Evolutionary conservation across 75 land plant species (phyloP), one percentile per base, ranked within the genome.

Genomic region (Larix kaempferi): DNA sequence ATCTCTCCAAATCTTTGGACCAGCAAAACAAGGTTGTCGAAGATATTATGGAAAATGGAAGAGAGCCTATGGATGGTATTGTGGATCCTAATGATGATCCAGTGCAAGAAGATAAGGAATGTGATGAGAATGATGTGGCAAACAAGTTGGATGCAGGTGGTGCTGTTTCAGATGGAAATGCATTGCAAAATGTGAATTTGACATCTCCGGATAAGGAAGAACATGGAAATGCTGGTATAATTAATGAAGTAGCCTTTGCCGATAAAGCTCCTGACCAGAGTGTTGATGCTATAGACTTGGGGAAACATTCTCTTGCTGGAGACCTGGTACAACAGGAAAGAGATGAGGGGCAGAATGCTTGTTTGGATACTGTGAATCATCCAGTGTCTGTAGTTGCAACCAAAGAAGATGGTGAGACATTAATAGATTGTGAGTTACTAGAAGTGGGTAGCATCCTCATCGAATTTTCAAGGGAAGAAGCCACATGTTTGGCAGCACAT

Each of bases 401-500:
- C 10, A 73, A n/a, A 61, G 60, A 78, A 5, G 79, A 59, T 22
- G 73, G 64, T 27, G 26, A 80, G 21, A 56, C 14, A 41, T 55
- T 33, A 26, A 1, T 0, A 37, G 19, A 73, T 62, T 21, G 26
- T 3, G 76, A 57, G 52, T 13, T 81, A 2, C 81, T 91, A 66
- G 87, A 87, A 75, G 57, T 41, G 16, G 98, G 94, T 8, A 83
- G 86, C 65, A 82, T 96, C 21, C 80, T 89, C 59, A 89, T 96
- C 26, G 99, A 96, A 74, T 96, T 83, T 81, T 59, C 82, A 71
- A 79, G 99, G 77, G 76, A 80, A 54, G 98, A 96, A 79, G 85
- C 88, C 26, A 74, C 95, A 5, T 91, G 89, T 74, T 55, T 74
- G 56, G 99, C 99, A 16, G 99, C 98, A 59, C 99, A 94, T 82